Conservation (phyloP, 306 rosid genomes). For the Dalbergia oliveri region DNA sequence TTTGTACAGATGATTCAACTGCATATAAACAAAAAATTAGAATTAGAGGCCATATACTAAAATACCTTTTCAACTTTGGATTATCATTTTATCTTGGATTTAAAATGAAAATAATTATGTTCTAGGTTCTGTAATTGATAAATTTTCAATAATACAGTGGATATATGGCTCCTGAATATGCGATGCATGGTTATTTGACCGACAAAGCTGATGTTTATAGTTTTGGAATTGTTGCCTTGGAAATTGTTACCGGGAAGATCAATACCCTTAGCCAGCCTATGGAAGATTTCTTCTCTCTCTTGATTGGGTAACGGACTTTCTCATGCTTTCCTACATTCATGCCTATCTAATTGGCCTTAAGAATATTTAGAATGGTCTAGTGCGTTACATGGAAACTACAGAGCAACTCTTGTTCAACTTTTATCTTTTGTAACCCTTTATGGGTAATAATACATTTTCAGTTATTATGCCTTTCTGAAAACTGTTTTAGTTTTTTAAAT, state of each 20-base stretch:
- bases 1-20: not conserved
- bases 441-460: too few relatives aligned
- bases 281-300: slow-evolving; percentile 58
- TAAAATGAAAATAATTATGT: too few relatives aligned
- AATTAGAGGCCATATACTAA: too few relatives aligned
- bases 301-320: slow-evolving; percentile 59
- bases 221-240: slow-evolving; percentile 76
- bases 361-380: not conserved
- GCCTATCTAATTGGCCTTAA: not conserved
- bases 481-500: not conserved
- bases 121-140: not conserved
- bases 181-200: slow-evolving; percentile 73
- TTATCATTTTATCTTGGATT: not conserved
- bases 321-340: not conserved
- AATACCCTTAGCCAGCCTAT: slow-evolving; percentile 56
- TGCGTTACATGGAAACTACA: not conserved
- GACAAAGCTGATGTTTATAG: slow-evolving; percentile 90
- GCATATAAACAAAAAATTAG: too few relatives aligned
- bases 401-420: slow-evolving; percentile 1
- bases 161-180: slow-evolving; percentile 72
- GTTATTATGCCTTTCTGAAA: too few relatives aligned
- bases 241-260: slow-evolving; percentile 72
- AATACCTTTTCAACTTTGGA: too few relatives aligned
- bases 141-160: slow-evolving; percentile 49
- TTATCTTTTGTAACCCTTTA: not conserved